Conservation (phyloP, 225 moss, liverwort and hornwort species). For the Physcomitrium patens region DNA sequence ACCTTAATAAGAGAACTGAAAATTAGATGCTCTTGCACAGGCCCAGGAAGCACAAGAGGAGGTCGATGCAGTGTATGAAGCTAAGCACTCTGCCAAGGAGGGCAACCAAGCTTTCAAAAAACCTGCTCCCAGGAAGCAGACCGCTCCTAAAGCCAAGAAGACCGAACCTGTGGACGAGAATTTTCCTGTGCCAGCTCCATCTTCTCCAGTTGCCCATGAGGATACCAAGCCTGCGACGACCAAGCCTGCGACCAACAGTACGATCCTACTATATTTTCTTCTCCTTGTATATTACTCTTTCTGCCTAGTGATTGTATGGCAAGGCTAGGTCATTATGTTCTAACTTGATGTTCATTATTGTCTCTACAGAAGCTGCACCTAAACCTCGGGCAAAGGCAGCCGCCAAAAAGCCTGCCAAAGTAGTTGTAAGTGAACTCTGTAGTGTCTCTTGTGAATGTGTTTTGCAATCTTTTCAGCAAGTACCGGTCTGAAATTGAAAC, state of each 20-base stretch:
- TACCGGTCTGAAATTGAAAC: too few species aligned
- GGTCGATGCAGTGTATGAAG: slow-evolving; percentile 81
- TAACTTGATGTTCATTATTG: background rate
- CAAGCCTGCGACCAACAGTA: slow-evolving; percentile 48
- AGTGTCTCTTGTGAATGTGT: background rate
- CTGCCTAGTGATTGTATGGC: background rate
- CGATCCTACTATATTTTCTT: background rate
- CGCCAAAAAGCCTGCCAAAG: slow-evolving; percentile 45
- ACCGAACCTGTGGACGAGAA: slow-evolving; percentile 33
- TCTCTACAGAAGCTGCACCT: slow-evolving; percentile 36
- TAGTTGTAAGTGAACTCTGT: slow-evolving; percentile 28
- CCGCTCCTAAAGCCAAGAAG: slow-evolving; percentile 62
- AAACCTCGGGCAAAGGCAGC: slow-evolving; percentile 51
- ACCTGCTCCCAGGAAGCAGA: slow-evolving; percentile 55
- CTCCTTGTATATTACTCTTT: background rate
- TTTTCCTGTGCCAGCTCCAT: slow-evolving; percentile 11
- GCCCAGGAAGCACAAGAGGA: slow-evolving; percentile 79
- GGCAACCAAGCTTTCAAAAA: slow-evolving; percentile 71
- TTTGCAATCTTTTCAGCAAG: background rate
- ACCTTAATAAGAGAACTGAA: background rate
- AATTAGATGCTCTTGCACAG: slow-evolving; percentile 32
- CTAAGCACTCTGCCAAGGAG: slow-evolving; percentile 80
- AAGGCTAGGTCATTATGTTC: background rate
- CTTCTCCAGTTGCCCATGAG: slow-evolving; percentile 30
- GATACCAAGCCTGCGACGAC: slow-evolving; percentile 42